Evolutionary conservation across 192 early-diverging fungal genomes (phyloP).

Genomic region (Phlyctochytrium bullatum): DNA sequence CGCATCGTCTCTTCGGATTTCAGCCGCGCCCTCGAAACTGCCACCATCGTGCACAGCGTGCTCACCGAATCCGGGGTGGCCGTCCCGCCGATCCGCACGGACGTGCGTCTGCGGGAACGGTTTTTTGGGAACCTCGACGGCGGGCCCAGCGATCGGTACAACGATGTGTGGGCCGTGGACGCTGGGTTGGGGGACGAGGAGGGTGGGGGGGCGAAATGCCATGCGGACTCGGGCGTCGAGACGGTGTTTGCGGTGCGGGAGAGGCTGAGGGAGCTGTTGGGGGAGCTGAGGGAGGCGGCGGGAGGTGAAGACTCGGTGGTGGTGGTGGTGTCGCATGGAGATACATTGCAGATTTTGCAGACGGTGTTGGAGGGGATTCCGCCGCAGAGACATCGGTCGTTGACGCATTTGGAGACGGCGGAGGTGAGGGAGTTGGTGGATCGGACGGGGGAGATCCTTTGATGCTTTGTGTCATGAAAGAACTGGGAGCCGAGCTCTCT

Average conservation of each 20-base stretch:
- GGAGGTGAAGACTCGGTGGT: neutral
- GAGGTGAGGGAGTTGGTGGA: neutral
- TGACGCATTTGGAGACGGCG: neutral
- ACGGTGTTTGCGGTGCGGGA: neutral
- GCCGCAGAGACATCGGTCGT: neutral
- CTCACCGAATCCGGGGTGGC: neutral
- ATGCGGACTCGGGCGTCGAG: conserved; percentile 9
- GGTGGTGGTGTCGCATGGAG: conserved; percentile 23
- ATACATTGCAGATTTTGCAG: conserved; percentile 10
- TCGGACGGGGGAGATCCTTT: too few species aligned
- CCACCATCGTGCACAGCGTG: conserved; percentile 35
- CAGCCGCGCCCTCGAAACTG: conserved; percentile 49
- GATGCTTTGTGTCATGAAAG: too few species aligned
- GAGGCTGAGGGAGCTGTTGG: neutral
- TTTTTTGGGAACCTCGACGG: conserved; percentile 59
- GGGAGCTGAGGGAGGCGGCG: neutral
- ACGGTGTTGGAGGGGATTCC: neutral
- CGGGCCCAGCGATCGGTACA: conserved; percentile 39
- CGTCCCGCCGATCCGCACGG: neutral
- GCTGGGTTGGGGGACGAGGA: neutral
- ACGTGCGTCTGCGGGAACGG: conserved; percentile 47
- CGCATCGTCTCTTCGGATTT: conserved; percentile 53
- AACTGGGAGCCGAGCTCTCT: too few species aligned
- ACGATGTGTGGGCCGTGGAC: conserved; percentile 45
- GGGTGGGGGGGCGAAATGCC: neutral